A percentile compares a stretch with the other conserved stretches of the same genome.
These are phyloP conservation scores for Ceratocystis colombiana DNA, from an alignment of 2,329 filamentous ascomycete genomes.

Conservation along the genomic window DNA sequence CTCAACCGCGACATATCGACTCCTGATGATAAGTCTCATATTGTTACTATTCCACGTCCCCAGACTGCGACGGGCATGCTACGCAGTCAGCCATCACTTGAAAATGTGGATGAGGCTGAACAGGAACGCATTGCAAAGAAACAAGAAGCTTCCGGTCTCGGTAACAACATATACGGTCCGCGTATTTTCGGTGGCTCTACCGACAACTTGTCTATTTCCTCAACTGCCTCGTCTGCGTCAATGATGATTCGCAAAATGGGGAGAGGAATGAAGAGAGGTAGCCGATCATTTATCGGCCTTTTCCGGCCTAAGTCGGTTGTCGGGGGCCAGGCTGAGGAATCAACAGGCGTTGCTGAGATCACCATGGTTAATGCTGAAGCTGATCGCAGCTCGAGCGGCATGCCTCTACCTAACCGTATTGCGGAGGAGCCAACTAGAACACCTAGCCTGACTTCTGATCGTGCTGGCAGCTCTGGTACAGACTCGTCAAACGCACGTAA, in stretches of 20 bases:
- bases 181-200: slow-evolving; percentile 82
- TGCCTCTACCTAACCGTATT: slow-evolving; percentile 11
- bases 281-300: slow-evolving; percentile 79
- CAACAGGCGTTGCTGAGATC: slow-evolving; percentile 52
- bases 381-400: slow-evolving; percentile 61
- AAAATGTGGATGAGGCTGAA: slow-evolving; percentile 69
- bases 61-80: slow-evolving; percentile 37
- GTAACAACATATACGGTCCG: slow-evolving; percentile 85
- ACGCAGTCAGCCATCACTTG: slow-evolving; percentile 52
- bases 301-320: slow-evolving; percentile 91
- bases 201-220: slow-evolving; percentile 86
- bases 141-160: slow-evolving; percentile 85
- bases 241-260: slow-evolving; percentile 99
- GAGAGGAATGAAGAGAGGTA: slow-evolving; percentile 91
- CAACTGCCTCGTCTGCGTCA: slow-evolving; percentile 78
- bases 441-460: slow-evolving; percentile 49
- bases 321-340: slow-evolving; percentile 63
- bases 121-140: slow-evolving; percentile 83
- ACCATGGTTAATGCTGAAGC: slow-evolving; percentile 95
- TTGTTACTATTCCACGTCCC: slow-evolving; percentile 21
- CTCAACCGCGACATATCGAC: slow-evolving; percentile 8
- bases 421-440: slow-evolving; percentile 59
- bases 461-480: slow-evolving; percentile 46
- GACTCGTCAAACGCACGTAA: slow-evolving; percentile 58
- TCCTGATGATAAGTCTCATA: slow-evolving; percentile 32